Evolutionary conservation across 1,139 yeast genomes (phyloP).

Genomic region (Pichia sp.): DNA sequence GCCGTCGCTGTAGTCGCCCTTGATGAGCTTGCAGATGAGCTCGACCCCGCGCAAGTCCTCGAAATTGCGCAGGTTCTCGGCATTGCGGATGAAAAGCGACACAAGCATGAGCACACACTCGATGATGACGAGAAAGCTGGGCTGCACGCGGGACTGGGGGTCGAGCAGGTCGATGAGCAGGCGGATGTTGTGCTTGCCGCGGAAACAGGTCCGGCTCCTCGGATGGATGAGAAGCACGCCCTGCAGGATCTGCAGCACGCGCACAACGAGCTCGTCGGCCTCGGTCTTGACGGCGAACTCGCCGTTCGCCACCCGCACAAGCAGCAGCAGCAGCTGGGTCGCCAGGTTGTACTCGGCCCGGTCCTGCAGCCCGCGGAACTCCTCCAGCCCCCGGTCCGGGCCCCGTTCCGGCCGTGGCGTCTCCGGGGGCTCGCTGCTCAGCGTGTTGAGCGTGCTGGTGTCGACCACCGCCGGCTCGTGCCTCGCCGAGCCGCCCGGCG

Average conservation of each 20-base stretch:
- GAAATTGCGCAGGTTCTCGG: slow-evolving; percentile 54
- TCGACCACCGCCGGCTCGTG: neutral
- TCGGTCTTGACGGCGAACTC: neutral
- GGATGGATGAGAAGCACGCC: slow-evolving; percentile 64
- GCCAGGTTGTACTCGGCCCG: slow-evolving; percentile 47
- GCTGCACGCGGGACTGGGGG: neutral
- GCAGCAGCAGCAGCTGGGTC: slow-evolving; percentile 16
- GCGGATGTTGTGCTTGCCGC: slow-evolving; percentile 33
- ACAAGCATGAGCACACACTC: slow-evolving; percentile 56
- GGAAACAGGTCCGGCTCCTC: slow-evolving; percentile 46
- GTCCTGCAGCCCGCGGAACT: slow-evolving; percentile 48
- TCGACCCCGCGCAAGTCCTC: slow-evolving; percentile 59
- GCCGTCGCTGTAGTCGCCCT: slow-evolving; percentile 14
- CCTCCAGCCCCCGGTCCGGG: slow-evolving; percentile 33
- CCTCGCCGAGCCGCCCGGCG: neutral
- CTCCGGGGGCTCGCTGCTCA: slow-evolving; percentile 1
- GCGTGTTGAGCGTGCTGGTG: neutral
- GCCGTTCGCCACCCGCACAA: slow-evolving; percentile 5
- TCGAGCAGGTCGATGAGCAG: slow-evolving; percentile 20
- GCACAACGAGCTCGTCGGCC: slow-evolving; percentile 7
- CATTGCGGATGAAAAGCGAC: slow-evolving; percentile 39
- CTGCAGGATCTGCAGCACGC: slow-evolving; percentile 47
- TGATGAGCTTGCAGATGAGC: slow-evolving; percentile 44
- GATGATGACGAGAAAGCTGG: slow-evolving; percentile 33
- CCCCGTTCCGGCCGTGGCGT: neutral